Evolutionary conservation across 2,329 filamentous ascomycete species (phyloP).

Genomic region (Colletotrichum filicis): DNA sequence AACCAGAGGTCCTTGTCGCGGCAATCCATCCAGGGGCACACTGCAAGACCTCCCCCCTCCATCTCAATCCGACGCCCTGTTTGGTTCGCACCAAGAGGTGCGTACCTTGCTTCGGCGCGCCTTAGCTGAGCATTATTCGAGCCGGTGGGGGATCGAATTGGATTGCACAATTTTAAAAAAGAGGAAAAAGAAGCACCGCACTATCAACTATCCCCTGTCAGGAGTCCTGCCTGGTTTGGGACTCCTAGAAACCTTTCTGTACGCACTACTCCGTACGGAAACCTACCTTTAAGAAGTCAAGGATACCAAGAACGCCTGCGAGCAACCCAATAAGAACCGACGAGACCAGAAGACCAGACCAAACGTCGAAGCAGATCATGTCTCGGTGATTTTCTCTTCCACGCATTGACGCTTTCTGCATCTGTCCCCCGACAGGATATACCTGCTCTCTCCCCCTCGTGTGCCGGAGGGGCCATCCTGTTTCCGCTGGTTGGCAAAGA

Average conservation of each 20-base stretch:
- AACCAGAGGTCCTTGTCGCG: not conserved
- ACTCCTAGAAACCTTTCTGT: not conserved
- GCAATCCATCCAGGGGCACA: conserved; percentile 14
- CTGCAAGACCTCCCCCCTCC: conserved; percentile 6
- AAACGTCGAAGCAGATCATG: conserved; percentile 49
- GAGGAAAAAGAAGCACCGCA: conserved; percentile 25
- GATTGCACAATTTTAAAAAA: conserved; percentile 32
- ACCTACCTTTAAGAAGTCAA: not conserved
- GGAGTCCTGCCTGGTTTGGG: conserved; percentile 13
- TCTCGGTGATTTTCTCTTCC: conserved; percentile 45
- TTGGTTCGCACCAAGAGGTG: conserved; percentile 17
- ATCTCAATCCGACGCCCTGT: conserved; percentile 28
- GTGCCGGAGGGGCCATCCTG: conserved; percentile 23
- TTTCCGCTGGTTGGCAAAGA: conserved; percentile 14
- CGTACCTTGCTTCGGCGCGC: conserved; percentile 21
- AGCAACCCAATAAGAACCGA: no score
- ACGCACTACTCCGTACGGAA: not conserved
- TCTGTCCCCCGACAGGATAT: conserved; percentile 17
- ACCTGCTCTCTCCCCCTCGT: conserved; percentile 15
- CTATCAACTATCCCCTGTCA: conserved; percentile 26
- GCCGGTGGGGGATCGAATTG: conserved; percentile 22
- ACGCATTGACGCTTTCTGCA: conserved; percentile 30
- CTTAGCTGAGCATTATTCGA: conserved; percentile 18
- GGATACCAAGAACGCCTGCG: not conserved
- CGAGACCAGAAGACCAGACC: conserved; percentile 10